Conservation (phyloP, 495 filamentous ascomycete species). For the Aspergillus sclerotiicarbonarius region DNA sequence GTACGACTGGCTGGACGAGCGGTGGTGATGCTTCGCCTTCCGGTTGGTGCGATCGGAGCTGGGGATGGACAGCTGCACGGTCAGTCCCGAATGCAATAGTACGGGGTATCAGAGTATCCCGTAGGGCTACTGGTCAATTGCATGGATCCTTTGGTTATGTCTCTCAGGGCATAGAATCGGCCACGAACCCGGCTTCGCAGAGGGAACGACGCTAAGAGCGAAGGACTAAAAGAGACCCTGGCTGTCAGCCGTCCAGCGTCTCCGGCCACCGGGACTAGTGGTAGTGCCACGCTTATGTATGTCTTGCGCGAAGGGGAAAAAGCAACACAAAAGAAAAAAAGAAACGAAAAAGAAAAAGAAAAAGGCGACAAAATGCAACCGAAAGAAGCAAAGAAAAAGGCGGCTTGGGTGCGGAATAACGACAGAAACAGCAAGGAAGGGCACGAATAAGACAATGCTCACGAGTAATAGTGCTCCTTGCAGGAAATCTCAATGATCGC, state of each 20-base stretch:
- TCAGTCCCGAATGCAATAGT: not conserved
- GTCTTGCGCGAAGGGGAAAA: not conserved
- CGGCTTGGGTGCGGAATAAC: too few relatives aligned
- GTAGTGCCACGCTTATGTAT: conserved; percentile 2
- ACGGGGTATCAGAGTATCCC: not conserved
- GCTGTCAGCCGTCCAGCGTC: not conserved
- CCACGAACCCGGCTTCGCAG: not conserved
- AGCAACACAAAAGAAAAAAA: not conserved
- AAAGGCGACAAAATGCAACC: not conserved
- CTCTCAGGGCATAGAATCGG: not conserved
- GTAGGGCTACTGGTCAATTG: not conserved
- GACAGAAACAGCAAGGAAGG: too few relatives aligned
- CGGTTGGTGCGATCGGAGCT: not conserved
- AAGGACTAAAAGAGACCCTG: not conserved
- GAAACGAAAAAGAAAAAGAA: not conserved
- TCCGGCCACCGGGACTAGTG: not conserved
- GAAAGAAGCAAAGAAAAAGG: not conserved
- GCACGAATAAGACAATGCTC: too few relatives aligned
- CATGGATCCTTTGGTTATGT: not conserved
- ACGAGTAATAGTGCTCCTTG: too few relatives aligned
- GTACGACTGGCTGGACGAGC: not conserved
- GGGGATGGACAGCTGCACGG: not conserved
- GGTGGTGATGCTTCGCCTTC: not conserved
- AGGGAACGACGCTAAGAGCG: not conserved
- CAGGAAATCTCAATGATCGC: too few relatives aligned